Evolutionary conservation across 352 stramenopile species (phyloP).

Genomic region (Phytophthora tentaculata): DNA sequence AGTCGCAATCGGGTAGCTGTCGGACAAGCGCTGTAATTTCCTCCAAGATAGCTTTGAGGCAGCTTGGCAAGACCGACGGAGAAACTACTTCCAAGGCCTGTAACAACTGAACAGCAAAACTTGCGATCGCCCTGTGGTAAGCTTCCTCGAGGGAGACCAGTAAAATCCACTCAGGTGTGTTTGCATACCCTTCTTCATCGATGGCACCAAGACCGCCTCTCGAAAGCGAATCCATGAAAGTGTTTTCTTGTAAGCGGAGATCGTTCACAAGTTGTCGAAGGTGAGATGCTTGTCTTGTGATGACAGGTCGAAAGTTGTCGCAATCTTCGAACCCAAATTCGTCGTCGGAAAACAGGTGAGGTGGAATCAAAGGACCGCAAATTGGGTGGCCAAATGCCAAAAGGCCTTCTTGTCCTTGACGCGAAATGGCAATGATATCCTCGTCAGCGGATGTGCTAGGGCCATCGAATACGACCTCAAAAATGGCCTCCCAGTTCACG

Average conservation of each 20-base stretch:
- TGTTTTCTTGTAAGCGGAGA: slow-evolving; percentile 40
- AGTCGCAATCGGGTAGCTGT: slow-evolving; percentile 67
- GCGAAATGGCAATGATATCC: slow-evolving; percentile 15
- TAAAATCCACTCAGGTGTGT: slow-evolving; percentile 31
- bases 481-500: slow-evolving; percentile 39
- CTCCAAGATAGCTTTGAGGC: slow-evolving; percentile 27
- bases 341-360: slow-evolving; percentile 15
- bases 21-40: slow-evolving; percentile 47
- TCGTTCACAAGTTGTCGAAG: slow-evolving; percentile 41
- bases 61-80: slow-evolving; percentile 7
- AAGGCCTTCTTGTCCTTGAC: slow-evolving; percentile 18
- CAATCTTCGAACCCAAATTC: slow-evolving; percentile 23
- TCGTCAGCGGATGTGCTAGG: not conserved
- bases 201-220: slow-evolving; percentile 2
- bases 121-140: slow-evolving; percentile 41
- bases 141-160: slow-evolving; percentile 42
- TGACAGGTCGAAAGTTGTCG: slow-evolving; percentile 13
- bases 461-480: slow-evolving; percentile 31
- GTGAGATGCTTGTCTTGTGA: slow-evolving; percentile 19
- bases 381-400: slow-evolving; percentile 32
- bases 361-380: slow-evolving; percentile 9
- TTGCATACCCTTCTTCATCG: slow-evolving; percentile 27
- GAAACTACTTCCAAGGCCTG: slow-evolving; percentile 20
- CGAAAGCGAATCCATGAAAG: slow-evolving; percentile 40
- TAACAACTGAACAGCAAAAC: slow-evolving; percentile 29